Base-by-base conservation (phyloP, 2,329 filamentous ascomycete species). In the Pseudogymnoascus sp. region DNA sequence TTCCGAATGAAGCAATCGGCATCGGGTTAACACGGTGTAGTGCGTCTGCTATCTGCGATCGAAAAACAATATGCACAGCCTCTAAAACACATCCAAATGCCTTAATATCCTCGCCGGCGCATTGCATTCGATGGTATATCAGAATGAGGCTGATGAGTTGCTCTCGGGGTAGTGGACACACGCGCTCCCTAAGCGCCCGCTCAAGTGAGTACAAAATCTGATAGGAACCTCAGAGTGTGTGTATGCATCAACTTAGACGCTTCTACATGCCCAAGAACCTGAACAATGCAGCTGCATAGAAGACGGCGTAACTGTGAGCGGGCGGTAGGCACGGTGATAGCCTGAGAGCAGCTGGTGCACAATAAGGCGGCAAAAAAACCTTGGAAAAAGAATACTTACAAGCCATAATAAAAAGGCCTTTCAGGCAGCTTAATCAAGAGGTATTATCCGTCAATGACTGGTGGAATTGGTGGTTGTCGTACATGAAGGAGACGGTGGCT, bases 341-440 rank as follows among this genome's bases (percentile, higher is more conserved):
- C 65, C 67, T 64, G 67, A 65, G 63, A 62, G 63, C 23, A 60
- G 65, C 50, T 56, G 60, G 40, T 25, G 40, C 59, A 60, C 65
- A 61, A 61, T 35, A 63, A 31, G 37, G 10, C 3, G 16, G 38
- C 35, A 64, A 66, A 64, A 61, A 63, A 65, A 60, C 64, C 61
- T 64, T 3, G 53, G 65, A 60, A 63, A 47, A 47, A 50, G n/a
- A 6, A 64, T 16, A 76, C 75, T 75, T 73, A 76, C 75, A 74
- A 75, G 75, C 74, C 74, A 75, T 75, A 62, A 50, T 70, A 59
- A 66, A 65, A 56, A 68, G 68, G 67, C 70, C 68, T 68, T 67
- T 68, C 70, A 63, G 40, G 65, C 70, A 65, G 62, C 65, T 63
- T 65, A 63, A 64, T 59, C 61, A 47, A 60, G 21, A 38, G 33